A percentile compares a stretch with the other conserved stretches of the same genome.
These are phyloP conservation scores for Debaryomycetaceae sp. DNA, from an alignment of 1,139 yeast genomes.

Conservation along the genomic window DNA sequence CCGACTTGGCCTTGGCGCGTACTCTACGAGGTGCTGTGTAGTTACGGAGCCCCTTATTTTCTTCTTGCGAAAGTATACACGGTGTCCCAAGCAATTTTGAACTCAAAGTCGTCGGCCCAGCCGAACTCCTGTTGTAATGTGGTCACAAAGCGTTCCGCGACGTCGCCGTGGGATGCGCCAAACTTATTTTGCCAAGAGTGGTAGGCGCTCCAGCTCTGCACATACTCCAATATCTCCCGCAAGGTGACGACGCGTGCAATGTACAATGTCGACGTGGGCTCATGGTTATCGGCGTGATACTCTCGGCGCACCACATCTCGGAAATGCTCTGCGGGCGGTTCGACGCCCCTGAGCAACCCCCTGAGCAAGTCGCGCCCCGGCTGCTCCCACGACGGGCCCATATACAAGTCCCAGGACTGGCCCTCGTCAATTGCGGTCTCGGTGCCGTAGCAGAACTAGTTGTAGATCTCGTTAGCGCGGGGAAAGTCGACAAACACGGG, in stretches of 20 bases:
- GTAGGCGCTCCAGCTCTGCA: constrained; percentile 67
- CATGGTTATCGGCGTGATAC: constrained; percentile 28
- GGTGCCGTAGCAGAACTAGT: constrained; percentile 33
- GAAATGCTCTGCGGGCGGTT: constrained; percentile 39
- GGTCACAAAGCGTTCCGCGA: constrained; percentile 38
- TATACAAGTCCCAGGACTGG: constrained; percentile 25
- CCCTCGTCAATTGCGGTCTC: constrained; percentile 3
- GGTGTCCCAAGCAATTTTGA: constrained; percentile 58
- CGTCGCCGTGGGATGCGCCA: constrained; percentile 23
- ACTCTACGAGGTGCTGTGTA: too few species aligned
- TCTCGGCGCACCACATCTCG: constrained; percentile 35
- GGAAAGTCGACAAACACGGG: constrained; percentile 47
- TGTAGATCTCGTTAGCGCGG: constrained; percentile 35
- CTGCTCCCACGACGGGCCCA: constrained; percentile 73
- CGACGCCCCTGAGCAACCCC: constrained; percentile 34
- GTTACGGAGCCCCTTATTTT: too few species aligned
- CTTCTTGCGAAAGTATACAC: constrained; percentile 44
- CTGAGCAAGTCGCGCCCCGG: constrained; percentile 63
- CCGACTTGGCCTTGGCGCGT: too few species aligned
- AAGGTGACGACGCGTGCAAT: constrained; percentile 42
- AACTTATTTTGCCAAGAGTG: constrained; percentile 57
- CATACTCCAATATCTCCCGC: constrained; percentile 41
- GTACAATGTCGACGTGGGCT: constrained; percentile 27
- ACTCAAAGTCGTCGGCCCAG: constrained; percentile 40
- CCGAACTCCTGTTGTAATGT: constrained; percentile 37